Base-by-base conservation (phyloP, 129 eudicot species). In the Helianthus tuberosus region DNA sequence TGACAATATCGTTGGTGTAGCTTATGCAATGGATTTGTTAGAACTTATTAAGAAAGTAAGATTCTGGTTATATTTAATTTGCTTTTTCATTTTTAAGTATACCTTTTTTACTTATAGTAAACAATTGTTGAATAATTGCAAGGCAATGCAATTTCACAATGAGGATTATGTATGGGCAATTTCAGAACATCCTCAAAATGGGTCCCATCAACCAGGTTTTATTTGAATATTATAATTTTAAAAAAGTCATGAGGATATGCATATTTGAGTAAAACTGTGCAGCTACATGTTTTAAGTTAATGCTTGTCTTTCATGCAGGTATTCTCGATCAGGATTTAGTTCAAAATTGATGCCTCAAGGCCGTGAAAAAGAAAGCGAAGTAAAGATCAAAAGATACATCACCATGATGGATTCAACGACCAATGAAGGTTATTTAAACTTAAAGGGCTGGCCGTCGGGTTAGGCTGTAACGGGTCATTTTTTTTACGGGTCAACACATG, bases 361-460 rank as follows among this genome's bases (percentile, higher is more conserved):
- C n/a, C n/a, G n/a, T n/a, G n/a, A n/a, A n/a, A 88, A 94, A 79
- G 99, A 94, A 85, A 94, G 99, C 83, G 97, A 94, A 53, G 92
- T 97, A 63, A 94, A 94, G 73, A 79, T 89, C 64, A 91, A 94
- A 89, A 86, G 99, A 57, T 94, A 88, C 74, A 94, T 94, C 97
- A 91, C 97, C 17, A 94, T 94, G 94, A 94, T 94, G n/a, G n/a
- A n/a, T n/a, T n/a, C n/a, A n/a, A n/a, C 91, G 99, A 94, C 97
- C 23, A 79, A 91, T 12, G 54, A 51, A 6, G 11, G 58, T 7
- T 15, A 9, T 23, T 1, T 14, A 52, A 52, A 4, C 44, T 39
- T 39, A 38, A 38, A 38, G 44, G 6, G 44, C 44, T 4, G 44
- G 7, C 5, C 8, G 44, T 39, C 8, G 44, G 58, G 17, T 52